These are phyloP conservation scores for Peterozyma toletana DNA, from an alignment of 805 yeast species.

Conservation along the genomic window DNA sequence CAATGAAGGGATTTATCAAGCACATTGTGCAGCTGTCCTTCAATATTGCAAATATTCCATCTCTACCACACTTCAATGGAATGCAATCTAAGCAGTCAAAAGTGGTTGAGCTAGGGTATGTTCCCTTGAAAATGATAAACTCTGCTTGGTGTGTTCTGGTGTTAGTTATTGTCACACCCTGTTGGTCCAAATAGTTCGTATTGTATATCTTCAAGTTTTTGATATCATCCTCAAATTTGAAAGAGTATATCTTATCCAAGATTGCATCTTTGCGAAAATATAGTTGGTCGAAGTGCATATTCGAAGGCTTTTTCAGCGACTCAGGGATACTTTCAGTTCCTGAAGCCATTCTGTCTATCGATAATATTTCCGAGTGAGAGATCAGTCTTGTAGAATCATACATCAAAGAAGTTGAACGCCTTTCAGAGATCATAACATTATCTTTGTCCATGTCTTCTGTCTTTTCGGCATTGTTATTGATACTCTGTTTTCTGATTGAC, in stretches of 20 bases:
- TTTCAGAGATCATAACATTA: conserved; percentile 24
- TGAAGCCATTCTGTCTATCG: conserved; percentile 39
- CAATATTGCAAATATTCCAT: conserved; percentile 39
- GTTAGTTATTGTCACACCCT: conserved; percentile 54
- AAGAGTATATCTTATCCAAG: conserved; percentile 50
- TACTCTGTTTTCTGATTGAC: conserved; percentile 10
- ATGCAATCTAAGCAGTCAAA: conserved; percentile 25
- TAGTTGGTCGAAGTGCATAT: conserved; percentile 21
- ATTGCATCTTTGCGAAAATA: conserved; percentile 58
- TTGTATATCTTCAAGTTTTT: conserved; percentile 26
- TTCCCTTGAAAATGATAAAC: conserved; percentile 40
- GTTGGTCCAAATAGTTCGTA: conserved; percentile 43
- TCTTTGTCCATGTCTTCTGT: conserved; percentile 8
- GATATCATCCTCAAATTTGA: conserved; percentile 24
- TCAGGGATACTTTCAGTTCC: conserved; percentile 24
- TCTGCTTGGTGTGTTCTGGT: conserved; percentile 31
- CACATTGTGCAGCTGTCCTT: conserved; percentile 25
- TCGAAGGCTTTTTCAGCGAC: conserved; percentile 11
- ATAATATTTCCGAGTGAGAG: conserved; percentile 30
- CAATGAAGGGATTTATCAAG: conserved; percentile 53
- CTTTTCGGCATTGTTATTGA: conserved; percentile 16
- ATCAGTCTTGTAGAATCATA: conserved; percentile 22
- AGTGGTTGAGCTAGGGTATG: conserved; percentile 9
- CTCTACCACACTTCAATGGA: conserved; percentile 26
- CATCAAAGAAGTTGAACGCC: conserved; percentile 1